Evolutionary conservation across 352 stramenopile species (phyloP).

Genomic region (Paralagenidium karlingii): DNA sequence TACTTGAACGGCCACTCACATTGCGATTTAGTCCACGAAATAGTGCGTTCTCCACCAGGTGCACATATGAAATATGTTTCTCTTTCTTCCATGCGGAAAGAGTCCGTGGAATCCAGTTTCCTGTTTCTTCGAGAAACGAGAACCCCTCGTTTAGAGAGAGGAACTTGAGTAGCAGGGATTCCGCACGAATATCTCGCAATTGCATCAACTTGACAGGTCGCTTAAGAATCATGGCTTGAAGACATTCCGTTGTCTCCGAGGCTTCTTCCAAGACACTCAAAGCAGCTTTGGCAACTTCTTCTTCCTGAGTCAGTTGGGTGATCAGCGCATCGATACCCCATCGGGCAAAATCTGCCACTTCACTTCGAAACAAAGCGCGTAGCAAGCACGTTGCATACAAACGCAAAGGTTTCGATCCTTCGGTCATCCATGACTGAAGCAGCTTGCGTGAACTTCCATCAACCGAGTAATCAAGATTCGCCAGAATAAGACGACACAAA

Average conservation of each 20-base stretch:
- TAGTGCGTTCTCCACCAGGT: conserved; percentile 66
- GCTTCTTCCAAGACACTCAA: conserved; percentile 81
- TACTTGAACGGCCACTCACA: conserved; percentile 50
- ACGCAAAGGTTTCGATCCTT: conserved; percentile 71
- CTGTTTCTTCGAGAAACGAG: conserved; percentile 63
- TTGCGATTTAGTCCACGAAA: conserved; percentile 76
- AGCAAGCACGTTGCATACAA: conserved; percentile 79
- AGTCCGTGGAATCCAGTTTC: conserved; percentile 74
- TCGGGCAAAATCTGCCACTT: conserved; percentile 81
- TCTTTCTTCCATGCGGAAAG: conserved; percentile 62
- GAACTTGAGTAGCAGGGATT: conserved; percentile 75
- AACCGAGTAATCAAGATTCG: conserved; percentile 82
- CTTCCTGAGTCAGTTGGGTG: conserved; percentile 75
- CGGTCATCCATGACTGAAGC: conserved; percentile 80
- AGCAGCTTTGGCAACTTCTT: conserved; percentile 73
- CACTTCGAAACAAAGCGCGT: conserved; percentile 61
- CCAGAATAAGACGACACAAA: conserved; percentile 76
- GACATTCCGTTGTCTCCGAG: conserved; percentile 66
- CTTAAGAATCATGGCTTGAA: conserved; percentile 78
- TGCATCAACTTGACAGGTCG: conserved; percentile 63
- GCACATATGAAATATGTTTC: conserved; percentile 79
- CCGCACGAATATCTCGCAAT: conserved; percentile 63
- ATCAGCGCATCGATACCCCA: conserved; percentile 81
- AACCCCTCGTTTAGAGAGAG: conserved; percentile 68
- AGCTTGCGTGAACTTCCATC: conserved; percentile 78